Evolutionary conservation across 257 asterid genomes (phyloP), one percentile per base, ranked within the genome.

Genomic region (Eucommia ulmoides): DNA sequence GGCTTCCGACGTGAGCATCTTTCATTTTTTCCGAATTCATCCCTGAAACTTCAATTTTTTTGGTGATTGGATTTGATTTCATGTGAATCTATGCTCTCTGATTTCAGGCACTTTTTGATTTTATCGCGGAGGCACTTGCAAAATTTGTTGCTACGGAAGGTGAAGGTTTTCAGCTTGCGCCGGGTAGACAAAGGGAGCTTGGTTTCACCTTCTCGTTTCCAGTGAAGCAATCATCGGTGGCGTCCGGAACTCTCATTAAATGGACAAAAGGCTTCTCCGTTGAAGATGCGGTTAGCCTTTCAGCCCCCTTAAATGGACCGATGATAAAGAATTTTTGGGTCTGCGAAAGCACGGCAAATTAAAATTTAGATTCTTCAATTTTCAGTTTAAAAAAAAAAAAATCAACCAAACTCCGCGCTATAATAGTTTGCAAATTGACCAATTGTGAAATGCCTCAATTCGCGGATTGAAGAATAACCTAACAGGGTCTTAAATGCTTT

Each of bases 171-270:
- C 74, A 67, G 53, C 83, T 56, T 47, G 76, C 82, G 22, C 70
- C 78, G 1, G 93, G 82, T 29, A 75, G 62, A 75, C 84, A 74
- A 59, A 77, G 96, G 76, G 94, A 89, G 73, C 79, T 89, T 45
- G 98, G 98, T 53, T 86, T 89, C 76, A 89, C 98, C 56, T 86
- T 89, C 65, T 89, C 98, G 17, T 89, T 89, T 67, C 96, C 98
- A 1, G 88, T 83, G 51, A 67, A 61, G 69, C 98, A 89, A 65
- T 62, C 68, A 55, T 89, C 94, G 20, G 70, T 89, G 56, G 68
- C 86, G 42, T 86, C 93, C 0, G 98, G 98, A 48, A 80, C 81
- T 45, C 81, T 89, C 19, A 80, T 85, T 26, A 85, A 70, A 65
- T 89, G 98, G 98, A 80, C 98, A 1, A 89, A 89, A 69, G 94